Evolutionary conservation across 2,329 filamentous ascomycete species (phyloP), one percentile per base, ranked within the genome.

Genomic region (Fusarium papillatum): DNA sequence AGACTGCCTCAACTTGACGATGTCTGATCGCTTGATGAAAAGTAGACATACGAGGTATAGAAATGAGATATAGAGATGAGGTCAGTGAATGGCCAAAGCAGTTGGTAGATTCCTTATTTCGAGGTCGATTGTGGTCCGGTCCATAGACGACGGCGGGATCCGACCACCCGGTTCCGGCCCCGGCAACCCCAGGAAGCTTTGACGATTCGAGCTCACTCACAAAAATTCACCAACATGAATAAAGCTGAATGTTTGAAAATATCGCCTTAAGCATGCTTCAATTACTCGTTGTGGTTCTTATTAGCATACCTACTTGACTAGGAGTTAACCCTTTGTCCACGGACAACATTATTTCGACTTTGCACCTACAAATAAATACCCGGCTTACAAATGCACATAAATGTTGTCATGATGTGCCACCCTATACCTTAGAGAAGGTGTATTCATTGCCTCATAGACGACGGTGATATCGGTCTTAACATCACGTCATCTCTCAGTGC

Each of bases 401-500:
- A 41, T 26, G 1, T 34, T 0, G 5, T 10, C 24, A 50, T 5
- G 46, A 34, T 1, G 29, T n/a, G 50, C 29, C 50, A 57, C 50
- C 50, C 50, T 57, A 57, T 5, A 34, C 19, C 22, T n/a, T 1
- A 5, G 50, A n/a, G 24, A 26, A 26, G 50, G 17, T 55, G 6
- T 31, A 5, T 55, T 55, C 19, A 57, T 57, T 34, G 50, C 50
- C 29, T 57, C 57, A 39, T 19, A 41, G 57, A 24, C 36, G 7
- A n/a, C 57, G 57, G 57, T 60, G 57, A 60, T 41, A 60, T 38
- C 36, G 36, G 57, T n/a, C 24, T 41, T 60, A 41, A 14, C 34
- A 61, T 70, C 60, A 75, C 72, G 72, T 75, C 72, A 75, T 75
- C 7, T 24, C 22, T 22, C 2, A 0, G 7, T 16, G 22, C 16